Conservation (phyloP, 306 rosid species). For the Mucuna pruriens region DNA sequence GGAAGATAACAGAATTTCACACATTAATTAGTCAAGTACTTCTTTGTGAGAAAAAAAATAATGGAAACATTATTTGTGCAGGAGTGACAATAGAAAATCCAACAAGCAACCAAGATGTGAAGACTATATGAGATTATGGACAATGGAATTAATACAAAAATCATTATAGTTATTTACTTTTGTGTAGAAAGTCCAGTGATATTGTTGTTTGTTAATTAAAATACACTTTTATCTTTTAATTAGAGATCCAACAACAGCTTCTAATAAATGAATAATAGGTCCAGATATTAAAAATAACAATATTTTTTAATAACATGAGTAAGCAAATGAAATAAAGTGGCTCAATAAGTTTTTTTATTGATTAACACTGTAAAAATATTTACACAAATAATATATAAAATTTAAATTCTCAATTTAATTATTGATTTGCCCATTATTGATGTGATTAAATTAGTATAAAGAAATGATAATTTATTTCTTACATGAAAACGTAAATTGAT, state of each 20-base stretch:
- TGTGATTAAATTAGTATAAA: not conserved
- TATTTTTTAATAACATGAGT: no score
- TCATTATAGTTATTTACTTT: not conserved
- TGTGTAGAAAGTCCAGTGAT: not conserved
- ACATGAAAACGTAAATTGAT: not conserved
- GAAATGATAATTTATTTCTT: not conserved
- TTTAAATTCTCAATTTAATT: no score
- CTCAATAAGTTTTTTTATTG: no score
- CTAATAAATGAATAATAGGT: no score
- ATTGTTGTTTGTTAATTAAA: not conserved
- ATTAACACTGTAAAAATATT: no score
- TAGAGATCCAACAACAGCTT: no score
- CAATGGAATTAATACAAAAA: not conserved
- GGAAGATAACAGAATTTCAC: not conserved
- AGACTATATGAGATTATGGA: not conserved
- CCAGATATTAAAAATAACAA: no score
- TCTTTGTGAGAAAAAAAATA: not conserved
- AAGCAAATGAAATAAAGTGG: no score
- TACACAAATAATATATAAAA: no score
- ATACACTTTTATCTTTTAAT: no score
- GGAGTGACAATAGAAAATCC: not conserved
- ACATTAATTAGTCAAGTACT: not conserved
- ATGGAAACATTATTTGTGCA: constrained; percentile 9
- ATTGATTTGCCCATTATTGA: not conserved
- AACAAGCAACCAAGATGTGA: not conserved